Conservation (phyloP, 306 rosid species). For the Macrotyloma uniflorum region DNA sequence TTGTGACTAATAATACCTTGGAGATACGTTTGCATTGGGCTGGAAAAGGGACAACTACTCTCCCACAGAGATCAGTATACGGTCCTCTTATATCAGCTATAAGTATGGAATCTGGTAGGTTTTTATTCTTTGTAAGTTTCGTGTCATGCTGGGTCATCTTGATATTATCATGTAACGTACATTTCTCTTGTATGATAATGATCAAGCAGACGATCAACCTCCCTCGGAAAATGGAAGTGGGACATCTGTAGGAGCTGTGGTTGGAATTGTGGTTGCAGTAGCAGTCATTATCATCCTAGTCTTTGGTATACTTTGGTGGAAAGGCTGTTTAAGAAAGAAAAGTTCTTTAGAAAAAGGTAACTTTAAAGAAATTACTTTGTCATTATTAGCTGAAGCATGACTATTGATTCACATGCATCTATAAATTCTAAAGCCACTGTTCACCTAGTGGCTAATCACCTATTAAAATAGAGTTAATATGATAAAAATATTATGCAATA, state of each 20-base stretch:
- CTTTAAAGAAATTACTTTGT: no score
- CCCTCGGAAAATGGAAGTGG: conserved; percentile 26
- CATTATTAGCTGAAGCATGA: no score
- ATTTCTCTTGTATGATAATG: neutral
- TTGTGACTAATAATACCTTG: conserved; percentile 43
- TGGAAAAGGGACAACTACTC: conserved; percentile 59
- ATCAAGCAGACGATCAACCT: conserved; percentile 36
- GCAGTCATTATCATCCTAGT: no score
- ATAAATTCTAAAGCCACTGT: no score
- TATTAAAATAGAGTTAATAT: no score
- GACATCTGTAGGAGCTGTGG: conserved; percentile 17
- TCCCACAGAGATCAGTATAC: conserved; percentile 51
- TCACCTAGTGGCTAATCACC: no score
- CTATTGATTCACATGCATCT: no score
- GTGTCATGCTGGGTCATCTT: neutral
- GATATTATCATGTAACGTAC: conserved; percentile 11
- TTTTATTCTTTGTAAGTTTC: conserved; percentile 13
- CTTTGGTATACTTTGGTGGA: no score
- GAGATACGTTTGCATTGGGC: conserved; percentile 69
- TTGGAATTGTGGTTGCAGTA: no score
- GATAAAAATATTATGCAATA: no score
- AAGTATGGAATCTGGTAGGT: conserved; percentile 50
- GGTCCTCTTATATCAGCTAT: conserved; percentile 85
- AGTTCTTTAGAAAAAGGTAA: no score
- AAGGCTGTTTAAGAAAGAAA: no score